phyloP scores from a whole-genome alignment of 176 grass and related monocot genomes.

The Eremochloa ophiuroides region DNA sequence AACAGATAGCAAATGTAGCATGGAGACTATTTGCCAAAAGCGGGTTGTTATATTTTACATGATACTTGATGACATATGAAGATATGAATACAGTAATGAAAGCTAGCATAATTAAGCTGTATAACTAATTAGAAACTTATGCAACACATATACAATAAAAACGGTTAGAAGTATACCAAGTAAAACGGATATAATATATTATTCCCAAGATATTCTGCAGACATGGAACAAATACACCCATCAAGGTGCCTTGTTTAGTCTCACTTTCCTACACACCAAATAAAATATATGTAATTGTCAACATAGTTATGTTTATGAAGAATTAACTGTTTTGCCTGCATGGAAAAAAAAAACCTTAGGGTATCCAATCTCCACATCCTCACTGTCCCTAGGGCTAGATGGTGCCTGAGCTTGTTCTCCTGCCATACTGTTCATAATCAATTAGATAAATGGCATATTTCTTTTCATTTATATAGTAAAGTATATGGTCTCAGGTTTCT shows the following conservation, averaged over 20 bases:
- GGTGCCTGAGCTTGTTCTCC: slow-evolving; percentile 58
- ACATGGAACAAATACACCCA: slow-evolving; percentile 98
- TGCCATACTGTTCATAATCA: slow-evolving; percentile 73
- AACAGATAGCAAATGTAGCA: not conserved
- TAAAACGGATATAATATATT: slow-evolving; percentile 96
- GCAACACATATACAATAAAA: not conserved
- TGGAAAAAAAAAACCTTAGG: slow-evolving; percentile 47
- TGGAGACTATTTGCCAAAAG: not conserved
- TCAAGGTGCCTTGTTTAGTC: slow-evolving; percentile 77
- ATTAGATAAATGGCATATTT: slow-evolving; percentile 9
- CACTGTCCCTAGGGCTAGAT: slow-evolving; percentile 54
- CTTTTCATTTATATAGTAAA: not conserved
- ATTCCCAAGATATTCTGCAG: slow-evolving; percentile 98
- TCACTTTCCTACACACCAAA: slow-evolving; percentile 49
- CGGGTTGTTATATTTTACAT: not conserved
- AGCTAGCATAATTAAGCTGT: not conserved
- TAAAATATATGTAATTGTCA: not conserved
- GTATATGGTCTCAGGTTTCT: not conserved
- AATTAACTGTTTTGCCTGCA: not conserved
- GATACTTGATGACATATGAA: not conserved
- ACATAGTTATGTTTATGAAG: not conserved
- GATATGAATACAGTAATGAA: not conserved
- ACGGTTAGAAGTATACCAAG: slow-evolving; percentile 46
- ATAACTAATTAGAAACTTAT: slow-evolving; percentile 1
- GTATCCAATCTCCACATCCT: slow-evolving; percentile 44